Evolutionary conservation across 164 flowering plant genomes (phyloP), one percentile per base, ranked within the genome.

Genomic region (Nymphaea thermarum): DNA sequence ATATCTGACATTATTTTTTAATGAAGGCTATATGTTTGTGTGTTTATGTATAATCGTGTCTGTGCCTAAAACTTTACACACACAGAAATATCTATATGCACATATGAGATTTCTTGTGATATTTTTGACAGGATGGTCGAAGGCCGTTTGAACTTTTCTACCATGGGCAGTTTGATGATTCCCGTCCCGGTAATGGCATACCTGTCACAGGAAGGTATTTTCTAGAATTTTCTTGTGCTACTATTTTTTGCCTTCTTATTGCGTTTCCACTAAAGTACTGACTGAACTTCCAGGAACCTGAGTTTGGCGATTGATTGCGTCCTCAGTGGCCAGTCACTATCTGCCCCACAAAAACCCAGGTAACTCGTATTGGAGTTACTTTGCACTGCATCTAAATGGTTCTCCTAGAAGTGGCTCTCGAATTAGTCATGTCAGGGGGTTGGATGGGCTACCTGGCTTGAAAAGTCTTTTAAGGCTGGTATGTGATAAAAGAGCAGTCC

Each of bases 101-200:
- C 36, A 25, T 25, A 25, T 25, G 36, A 25, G 36, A 25, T 25
- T 25, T 25, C 36, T 25, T 25, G 36, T 0, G 36, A 25, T 25
- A 25, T 25, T 25, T 25, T 25, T 25, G 36, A 25, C 36, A 93
- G 98, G 98, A 87, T 76, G 97, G 96, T 4, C 79, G 94, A 61
- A 85, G 91, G 82, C 96, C 96, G 67, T 89, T 86, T 85, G 91
- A 89, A 81, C 87, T 93, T 43, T 89, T 91, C 11, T 93, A 93
- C 71, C 96, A 89, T 71, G 98, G 98, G 4, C 97, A 91, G 73
- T 93, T 89, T 81, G 97, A 91, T 82, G 98, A 91, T 75, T 93
- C 97, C 25, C 84, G 96, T 43, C 96, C 96, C 57, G 84, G 91
- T 65, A 91, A 83, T 68, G 82, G 77, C 67, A 67, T 87, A 67